A percentile compares a stretch with the other conserved stretches of the same genome.
These are phyloP conservation scores for Cladosporium halotolerans DNA, from an alignment of 2,329 filamentous ascomycete species.

Conservation along the genomic window DNA sequence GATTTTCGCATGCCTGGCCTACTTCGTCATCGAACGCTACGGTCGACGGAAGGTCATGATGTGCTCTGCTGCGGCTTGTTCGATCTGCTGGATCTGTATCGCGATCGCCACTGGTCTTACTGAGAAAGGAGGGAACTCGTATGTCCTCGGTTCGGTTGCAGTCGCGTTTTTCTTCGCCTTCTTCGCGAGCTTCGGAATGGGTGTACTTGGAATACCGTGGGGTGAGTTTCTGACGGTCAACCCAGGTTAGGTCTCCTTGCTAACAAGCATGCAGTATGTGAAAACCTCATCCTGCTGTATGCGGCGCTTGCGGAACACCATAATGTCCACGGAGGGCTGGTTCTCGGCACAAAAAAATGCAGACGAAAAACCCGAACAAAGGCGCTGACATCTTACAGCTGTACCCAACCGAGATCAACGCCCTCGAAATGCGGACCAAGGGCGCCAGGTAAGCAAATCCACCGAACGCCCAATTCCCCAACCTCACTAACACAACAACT, in stretches of 20 bases:
- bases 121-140: slow-evolving; percentile 36
- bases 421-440: slow-evolving; percentile 22
- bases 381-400: background rate
- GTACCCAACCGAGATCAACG: slow-evolving; percentile 25
- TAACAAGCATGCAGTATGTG: background rate
- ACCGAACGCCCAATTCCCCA: background rate
- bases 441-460: background rate
- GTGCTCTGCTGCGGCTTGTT: slow-evolving; percentile 42
- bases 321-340: no score
- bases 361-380: no score
- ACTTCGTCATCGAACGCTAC: slow-evolving; percentile 44
- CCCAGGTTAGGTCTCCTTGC: background rate
- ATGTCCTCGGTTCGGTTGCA: slow-evolving; percentile 43
- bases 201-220: slow-evolving; percentile 36
- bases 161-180: slow-evolving; percentile 41
- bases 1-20: slow-evolving; percentile 40
- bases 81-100: slow-evolving; percentile 45
- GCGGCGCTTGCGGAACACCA: no score
- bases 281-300: no score
- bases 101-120: slow-evolving; percentile 38
- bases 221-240: slow-evolving; percentile 14
- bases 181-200: slow-evolving; percentile 35
- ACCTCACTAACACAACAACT: background rate
- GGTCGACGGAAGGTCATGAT: slow-evolving; percentile 47
- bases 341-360: no score